Conservation (phyloP, 2,329 filamentous ascomycete genomes). For the Bipolaris sorokiniana region DNA sequence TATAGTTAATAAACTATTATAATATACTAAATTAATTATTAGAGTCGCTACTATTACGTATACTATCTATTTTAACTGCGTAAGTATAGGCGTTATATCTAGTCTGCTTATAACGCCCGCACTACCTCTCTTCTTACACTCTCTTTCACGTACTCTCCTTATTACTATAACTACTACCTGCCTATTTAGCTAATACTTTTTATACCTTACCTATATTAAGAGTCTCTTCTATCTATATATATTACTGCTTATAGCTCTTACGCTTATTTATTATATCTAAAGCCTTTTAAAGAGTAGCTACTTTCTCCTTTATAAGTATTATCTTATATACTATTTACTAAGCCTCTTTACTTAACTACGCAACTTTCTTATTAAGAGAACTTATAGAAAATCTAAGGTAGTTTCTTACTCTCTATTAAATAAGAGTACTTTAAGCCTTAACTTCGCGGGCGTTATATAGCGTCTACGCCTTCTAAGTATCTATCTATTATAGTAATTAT, state of each 20-base stretch:
- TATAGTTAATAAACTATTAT: too few relatives aligned
- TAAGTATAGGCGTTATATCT: neutral
- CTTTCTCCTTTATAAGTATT: neutral
- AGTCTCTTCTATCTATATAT: too few relatives aligned
- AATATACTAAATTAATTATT: neutral
- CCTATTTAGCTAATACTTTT: too few relatives aligned
- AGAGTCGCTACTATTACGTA: neutral
- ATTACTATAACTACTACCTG: too few relatives aligned
- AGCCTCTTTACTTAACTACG: neutral
- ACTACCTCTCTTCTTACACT: too few relatives aligned
- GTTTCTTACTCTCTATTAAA: slow-evolving; percentile 9
- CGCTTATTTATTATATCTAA: neutral
- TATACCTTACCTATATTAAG: too few relatives aligned
- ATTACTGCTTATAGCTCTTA: neutral
- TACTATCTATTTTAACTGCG: neutral
- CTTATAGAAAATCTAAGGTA: neutral
- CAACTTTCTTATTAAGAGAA: slow-evolving; percentile 2
- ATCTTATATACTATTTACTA: too few relatives aligned
- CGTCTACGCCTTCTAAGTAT: too few relatives aligned
- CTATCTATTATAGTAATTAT: too few relatives aligned
- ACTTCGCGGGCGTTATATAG: slow-evolving; percentile 11
- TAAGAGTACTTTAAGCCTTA: slow-evolving; percentile 12
- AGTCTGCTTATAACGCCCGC: neutral
- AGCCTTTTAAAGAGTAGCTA: neutral
- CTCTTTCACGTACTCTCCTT: too few relatives aligned